Evolutionary conservation across 2,329 filamentous ascomycete genomes (phyloP), one percentile per base, ranked within the genome.

Genomic region (Fusarium drepaniforme): DNA sequence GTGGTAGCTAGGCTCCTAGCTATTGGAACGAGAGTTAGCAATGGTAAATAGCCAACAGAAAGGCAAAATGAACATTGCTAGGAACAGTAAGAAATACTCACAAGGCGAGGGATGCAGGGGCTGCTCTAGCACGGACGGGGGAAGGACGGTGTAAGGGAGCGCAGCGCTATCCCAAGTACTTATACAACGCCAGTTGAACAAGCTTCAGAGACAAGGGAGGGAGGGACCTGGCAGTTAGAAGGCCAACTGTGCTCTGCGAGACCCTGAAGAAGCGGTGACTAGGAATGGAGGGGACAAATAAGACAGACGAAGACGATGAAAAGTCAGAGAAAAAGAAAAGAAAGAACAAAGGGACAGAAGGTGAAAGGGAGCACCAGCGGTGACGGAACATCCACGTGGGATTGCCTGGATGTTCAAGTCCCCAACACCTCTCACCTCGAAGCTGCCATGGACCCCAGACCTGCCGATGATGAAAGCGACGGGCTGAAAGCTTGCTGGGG

Each of bases 301-400:
- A 46, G 40, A 8, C 44, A 23, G 25, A n/a, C 25, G 16, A 64
- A 46, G 37, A 46, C 42, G 44, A 49, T 28, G 37, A 37, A 49
- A 6, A 46, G 33, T 28, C 7, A 65, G 56, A 9, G 58, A 59
- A 61, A 63, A 53, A 46, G 46, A 64, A 73, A 61, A 38, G 35
- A 67, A 38, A 33, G 49, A 53, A 37, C 23, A 64, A 64, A 56
- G 16, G 49, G 62, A 68, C 21, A 56, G 30, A 51, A 49, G 30
- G 28, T 40, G 38, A 59, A 73, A 42, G 44, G 66, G 57, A 67
- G 49, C 56, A 57, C 66, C 70, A 66, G 70, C 68, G 71, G 73
- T 74, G 67, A 76, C 73, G 67, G 62, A 67, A 68, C 62, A 76
- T 76, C 61, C 73, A 75, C 73, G 73, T 76, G 71, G 73, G 70